Evolutionary conservation across 2,329 filamentous ascomycete genomes (phyloP), one percentile per base, ranked within the genome.

Genomic region (Podosphaera leucotricha): DNA sequence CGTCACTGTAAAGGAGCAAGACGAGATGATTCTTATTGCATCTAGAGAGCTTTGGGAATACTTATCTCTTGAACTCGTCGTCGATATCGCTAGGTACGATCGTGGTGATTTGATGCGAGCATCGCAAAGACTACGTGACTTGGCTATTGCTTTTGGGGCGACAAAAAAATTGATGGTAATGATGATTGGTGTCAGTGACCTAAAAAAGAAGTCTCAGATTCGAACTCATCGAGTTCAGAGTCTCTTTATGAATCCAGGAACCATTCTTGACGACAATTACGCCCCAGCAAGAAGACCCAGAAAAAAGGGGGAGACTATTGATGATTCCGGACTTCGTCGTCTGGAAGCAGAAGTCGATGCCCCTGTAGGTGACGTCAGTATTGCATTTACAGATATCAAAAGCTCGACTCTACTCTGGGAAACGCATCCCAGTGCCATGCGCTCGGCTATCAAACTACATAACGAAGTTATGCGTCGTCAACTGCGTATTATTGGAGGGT

Each of bases 361-460:
- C 11, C 90, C 90, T 0, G 83, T 77, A 1, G 87, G 87, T 40
- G 83, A 92, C 54, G 75, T 95, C 41, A 81, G 84, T 37, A 84
- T 98, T 56, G 85, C 92, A 42, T 98, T 98, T 59, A 98, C 90
- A 0, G 90, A 98, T 64, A 98, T 98, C 69, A 95, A 95, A 67
- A 93, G 87, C 63, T 95, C 87, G 20, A 98, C 90, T 0, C 76
- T 82, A 35, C 66, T 98, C 6, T 98, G 90, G 90, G 90, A 98
- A 61, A 85, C 84, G 44, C 92, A 87, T 57, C 84, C 86, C 0
- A 80, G 80, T 48, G 86, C 90, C 18, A 98, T 98, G 90, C 75
- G 87, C 54, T 87, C 86, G 13, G 86, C 86, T 16, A 98, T 98
- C 62, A 92, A 87, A 61, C 77, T 93, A 52, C 90, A 98, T 67